Percentiles rank a stretch among this genome's conserved stretches.
Evolutionary conservation across 2,329 filamentous ascomycete genomes (phyloP).

Genomic region (Aspergillus candidus): DNA sequence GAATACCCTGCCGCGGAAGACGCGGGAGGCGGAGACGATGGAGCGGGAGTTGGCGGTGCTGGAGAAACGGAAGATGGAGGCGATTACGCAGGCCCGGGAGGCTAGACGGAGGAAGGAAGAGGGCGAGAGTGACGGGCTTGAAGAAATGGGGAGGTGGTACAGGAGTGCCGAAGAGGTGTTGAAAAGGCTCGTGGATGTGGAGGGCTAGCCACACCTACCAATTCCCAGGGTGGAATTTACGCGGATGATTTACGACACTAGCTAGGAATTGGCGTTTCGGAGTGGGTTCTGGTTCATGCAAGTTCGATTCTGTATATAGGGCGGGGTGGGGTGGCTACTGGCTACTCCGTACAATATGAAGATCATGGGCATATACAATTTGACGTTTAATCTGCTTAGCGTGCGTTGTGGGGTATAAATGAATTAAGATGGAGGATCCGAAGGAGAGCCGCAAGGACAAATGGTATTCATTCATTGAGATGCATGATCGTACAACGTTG

Average conservation of each 20-base stretch:
- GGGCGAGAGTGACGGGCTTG: slow-evolving; percentile 42
- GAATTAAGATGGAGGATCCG: slow-evolving; percentile 15
- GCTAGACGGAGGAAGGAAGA: slow-evolving; percentile 38
- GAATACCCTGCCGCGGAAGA: slow-evolving; percentile 40
- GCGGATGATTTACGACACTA: slow-evolving; percentile 18
- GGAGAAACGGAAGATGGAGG: slow-evolving; percentile 41
- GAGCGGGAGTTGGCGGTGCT: slow-evolving; percentile 39
- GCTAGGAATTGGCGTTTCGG: slow-evolving; percentile 18
- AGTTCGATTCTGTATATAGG: slow-evolving; percentile 12
- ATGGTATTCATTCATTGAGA: slow-evolving; percentile 28
- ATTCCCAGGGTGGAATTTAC: background rate
- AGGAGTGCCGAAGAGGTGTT: slow-evolving; percentile 36
- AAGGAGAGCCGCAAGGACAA: slow-evolving; percentile 33
- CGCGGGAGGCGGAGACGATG: slow-evolving; percentile 39
- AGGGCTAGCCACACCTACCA: slow-evolving; percentile 14
- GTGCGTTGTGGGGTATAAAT: too few relatives aligned
- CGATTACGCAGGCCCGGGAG: slow-evolving; percentile 43
- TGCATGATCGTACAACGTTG: slow-evolving; percentile 38
- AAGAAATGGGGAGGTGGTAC: slow-evolving; percentile 44
- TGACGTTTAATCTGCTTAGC: too few relatives aligned
- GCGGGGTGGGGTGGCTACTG: background rate
- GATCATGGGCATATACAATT: slow-evolving; percentile 4
- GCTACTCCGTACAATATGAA: slow-evolving; percentile 3
- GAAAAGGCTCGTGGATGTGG: slow-evolving; percentile 33
- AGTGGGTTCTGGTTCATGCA: too few relatives aligned